Evolutionary conservation across 208 protist species (phyloP).

Genomic region (Leptomonas pyrrhocoris): DNA sequence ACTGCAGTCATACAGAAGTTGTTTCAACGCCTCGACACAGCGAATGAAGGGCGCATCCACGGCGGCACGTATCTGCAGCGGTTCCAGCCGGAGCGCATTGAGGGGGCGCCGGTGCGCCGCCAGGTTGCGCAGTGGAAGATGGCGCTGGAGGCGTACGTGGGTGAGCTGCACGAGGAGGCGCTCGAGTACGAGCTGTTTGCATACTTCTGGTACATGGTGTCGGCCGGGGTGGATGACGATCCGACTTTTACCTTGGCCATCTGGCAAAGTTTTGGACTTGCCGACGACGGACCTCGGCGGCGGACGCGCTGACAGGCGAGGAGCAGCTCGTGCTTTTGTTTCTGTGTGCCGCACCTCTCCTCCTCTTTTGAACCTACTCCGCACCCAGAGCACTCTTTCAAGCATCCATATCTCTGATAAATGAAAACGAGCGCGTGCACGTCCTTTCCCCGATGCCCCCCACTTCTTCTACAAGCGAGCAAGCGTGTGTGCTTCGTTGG

Average conservation of each 20-base stretch:
- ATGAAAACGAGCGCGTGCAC: too few relatives aligned
- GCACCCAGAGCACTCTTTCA: too few relatives aligned
- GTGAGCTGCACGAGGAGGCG: constrained; percentile 37
- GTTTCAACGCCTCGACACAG: constrained; percentile 49
- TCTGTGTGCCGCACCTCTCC: too few relatives aligned
- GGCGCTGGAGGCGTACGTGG: constrained; percentile 43
- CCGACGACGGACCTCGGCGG: constrained; percentile 28
- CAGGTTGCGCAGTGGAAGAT: constrained; percentile 47
- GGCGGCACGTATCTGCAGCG: constrained; percentile 32
- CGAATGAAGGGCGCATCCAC: constrained; percentile 9
- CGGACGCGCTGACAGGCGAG: background rate
- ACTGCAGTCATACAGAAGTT: constrained; percentile 69
- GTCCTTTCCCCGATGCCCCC: too few relatives aligned
- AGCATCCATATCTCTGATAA: too few relatives aligned
- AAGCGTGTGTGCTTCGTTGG: too few relatives aligned
- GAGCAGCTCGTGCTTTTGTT: background rate
- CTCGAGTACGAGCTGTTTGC: constrained; percentile 68
- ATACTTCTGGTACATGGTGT: constrained; percentile 80
- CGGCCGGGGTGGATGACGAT: constrained; percentile 76
- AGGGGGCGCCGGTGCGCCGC: constrained; percentile 38
- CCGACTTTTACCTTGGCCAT: constrained; percentile 81
- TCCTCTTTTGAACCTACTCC: too few relatives aligned
- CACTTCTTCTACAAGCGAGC: too few relatives aligned
- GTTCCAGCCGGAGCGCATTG: constrained; percentile 55
- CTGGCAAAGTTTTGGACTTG: constrained; percentile 81